Conservation (phyloP, 257 asterid species). For the Datura wrightii region DNA sequence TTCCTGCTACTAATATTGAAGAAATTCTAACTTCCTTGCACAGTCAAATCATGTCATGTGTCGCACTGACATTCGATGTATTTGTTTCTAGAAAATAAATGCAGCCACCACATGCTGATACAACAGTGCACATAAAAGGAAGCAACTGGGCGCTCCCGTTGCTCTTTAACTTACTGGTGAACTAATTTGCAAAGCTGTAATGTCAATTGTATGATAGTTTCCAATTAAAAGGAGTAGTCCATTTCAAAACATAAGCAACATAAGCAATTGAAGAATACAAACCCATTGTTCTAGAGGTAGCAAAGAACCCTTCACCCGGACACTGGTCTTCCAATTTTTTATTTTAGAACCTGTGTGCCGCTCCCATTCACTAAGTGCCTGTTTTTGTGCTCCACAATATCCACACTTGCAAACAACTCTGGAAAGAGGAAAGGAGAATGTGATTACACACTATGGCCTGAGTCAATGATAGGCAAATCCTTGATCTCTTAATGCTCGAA, state of each 20-base stretch:
- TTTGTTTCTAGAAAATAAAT: constrained; percentile 4
- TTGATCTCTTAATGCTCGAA: constrained; percentile 14
- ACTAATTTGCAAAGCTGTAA: constrained; percentile 14
- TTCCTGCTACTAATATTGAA: constrained; percentile 14
- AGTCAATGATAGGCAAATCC: constrained; percentile 1
- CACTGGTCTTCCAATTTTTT: constrained; percentile 93
- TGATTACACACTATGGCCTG: neutral
- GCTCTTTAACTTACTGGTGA: neutral
- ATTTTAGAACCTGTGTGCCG: constrained; percentile 86
- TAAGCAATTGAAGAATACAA: constrained; percentile 45
- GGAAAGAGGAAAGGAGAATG: constrained; percentile 35
- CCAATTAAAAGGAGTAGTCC: constrained; percentile 17
- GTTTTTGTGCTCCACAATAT: constrained; percentile 85
- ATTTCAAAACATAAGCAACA: neutral
- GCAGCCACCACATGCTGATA: constrained; percentile 3
- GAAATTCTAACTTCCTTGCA: neutral
- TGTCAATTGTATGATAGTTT: constrained; percentile 17
- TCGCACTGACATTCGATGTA: neutral
- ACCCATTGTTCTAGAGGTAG: constrained; percentile 97
- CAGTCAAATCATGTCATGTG: neutral
- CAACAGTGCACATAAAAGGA: neutral
- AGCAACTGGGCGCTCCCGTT: neutral
- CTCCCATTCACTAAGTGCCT: constrained; percentile 95
- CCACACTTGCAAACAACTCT: constrained; percentile 99
- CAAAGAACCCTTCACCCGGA: constrained; percentile 84